These are phyloP conservation scores for Tetrahymena elliotti DNA, from an alignment of 73 alveolate genomes.

Conservation along the genomic window DNA sequence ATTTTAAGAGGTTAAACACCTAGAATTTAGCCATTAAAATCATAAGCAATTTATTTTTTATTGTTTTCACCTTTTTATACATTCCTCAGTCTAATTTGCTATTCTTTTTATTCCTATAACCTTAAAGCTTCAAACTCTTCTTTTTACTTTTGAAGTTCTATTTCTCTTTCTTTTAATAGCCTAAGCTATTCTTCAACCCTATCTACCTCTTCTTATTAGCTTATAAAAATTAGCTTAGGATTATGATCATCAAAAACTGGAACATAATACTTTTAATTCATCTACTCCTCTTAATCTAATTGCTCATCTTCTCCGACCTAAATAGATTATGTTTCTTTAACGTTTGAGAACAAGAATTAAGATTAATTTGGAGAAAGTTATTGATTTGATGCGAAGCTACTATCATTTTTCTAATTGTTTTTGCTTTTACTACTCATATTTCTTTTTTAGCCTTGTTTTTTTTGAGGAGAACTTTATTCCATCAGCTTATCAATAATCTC, in stretches of 20 bases:
- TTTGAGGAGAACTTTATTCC: not conserved
- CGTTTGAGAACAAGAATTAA: not conserved
- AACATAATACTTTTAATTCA: not conserved
- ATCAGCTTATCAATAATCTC: not conserved
- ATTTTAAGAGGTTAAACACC: not conserved
- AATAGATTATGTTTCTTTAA: not conserved
- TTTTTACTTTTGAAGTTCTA: not conserved
- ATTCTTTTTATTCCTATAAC: not conserved
- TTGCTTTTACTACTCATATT: not conserved
- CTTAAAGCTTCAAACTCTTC: not conserved
- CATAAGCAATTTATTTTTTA: not conserved
- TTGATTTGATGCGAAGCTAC: not conserved
- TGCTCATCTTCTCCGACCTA: not conserved
- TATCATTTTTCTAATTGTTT: not conserved
- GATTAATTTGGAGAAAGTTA: not conserved
- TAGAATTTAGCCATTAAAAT: not conserved
- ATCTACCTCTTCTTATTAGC: not conserved
- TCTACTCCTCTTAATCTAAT: not conserved
- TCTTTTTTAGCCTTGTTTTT: not conserved
- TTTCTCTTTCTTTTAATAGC: not conserved
- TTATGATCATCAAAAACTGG: not conserved
- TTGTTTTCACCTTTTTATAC: not conserved
- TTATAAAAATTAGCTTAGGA: not conserved
- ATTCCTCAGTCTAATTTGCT: not conserved
- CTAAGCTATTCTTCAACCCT: not conserved